phyloP scores from a whole-genome alignment of 106 monocot genomes.

The Dendrobium huoshanense region DNA sequence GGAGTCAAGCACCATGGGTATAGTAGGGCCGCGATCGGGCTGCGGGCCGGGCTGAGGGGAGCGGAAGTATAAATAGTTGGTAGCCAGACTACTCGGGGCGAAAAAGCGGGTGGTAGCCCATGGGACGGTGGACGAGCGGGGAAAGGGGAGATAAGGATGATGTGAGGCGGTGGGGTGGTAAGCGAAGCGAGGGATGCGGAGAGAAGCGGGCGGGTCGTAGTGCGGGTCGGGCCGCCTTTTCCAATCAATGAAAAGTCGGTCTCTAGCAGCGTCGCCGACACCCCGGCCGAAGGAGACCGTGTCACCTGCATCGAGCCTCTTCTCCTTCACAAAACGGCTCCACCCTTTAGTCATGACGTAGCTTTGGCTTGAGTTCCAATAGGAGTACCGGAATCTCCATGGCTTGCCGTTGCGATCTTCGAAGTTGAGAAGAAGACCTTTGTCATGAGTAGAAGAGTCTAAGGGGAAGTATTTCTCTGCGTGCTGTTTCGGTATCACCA shows the following conservation, averaged over 20 bases:
- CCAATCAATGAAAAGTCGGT: conserved; percentile 81
- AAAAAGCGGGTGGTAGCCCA: conserved; percentile 1
- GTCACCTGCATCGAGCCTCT: conserved; percentile 83
- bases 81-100: neutral
- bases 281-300: conserved; percentile 79
- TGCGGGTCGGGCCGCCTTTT: conserved; percentile 38
- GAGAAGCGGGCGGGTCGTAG: neutral
- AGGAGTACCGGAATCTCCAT: conserved; percentile 94
- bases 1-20: conserved; percentile 7
- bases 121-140: conserved; percentile 5
- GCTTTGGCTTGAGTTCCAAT: conserved; percentile 99
- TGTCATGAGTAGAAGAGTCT: conserved; percentile 47
- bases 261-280: conserved; percentile 34
- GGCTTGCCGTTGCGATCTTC: conserved; percentile 78
- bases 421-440: conserved; percentile 72
- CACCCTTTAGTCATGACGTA: conserved; percentile 99
- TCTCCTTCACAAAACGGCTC: conserved; percentile 96
- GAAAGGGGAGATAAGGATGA: conserved; percentile 9
- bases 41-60: conserved; percentile 3
- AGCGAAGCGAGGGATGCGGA: conserved; percentile 9
- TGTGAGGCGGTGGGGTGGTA: neutral
- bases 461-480: conserved; percentile 90
- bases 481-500: conserved; percentile 95
- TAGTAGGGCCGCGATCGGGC: neutral
- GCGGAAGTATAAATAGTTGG: conserved; percentile 4